phyloP scores from a whole-genome alignment of 208 protist species.

The Acanthamoeba castellanii region DNA sequence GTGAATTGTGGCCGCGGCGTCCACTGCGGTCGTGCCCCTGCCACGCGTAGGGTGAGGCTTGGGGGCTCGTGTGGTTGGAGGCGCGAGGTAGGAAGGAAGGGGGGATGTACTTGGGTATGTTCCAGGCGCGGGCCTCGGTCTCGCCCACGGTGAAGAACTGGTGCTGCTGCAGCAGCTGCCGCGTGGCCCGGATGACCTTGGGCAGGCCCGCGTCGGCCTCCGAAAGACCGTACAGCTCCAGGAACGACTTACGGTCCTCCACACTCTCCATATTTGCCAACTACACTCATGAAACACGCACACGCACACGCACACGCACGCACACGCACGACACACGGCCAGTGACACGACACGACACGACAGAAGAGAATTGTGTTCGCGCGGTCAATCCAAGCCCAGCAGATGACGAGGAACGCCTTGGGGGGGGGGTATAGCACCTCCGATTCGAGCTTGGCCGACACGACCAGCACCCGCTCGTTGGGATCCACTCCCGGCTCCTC shows the following conservation, averaged over 20 bases:
- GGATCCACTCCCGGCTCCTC: neutral
- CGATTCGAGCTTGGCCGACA: constrained; percentile 22
- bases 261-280: constrained; percentile 23
- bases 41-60: no score
- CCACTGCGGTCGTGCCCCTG: constrained; percentile 20
- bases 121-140: constrained; percentile 8
- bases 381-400: no score
- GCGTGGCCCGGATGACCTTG: constrained; percentile 24
- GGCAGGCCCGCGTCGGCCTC: constrained; percentile 27
- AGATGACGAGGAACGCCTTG: neutral
- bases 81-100: no score
- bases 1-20: constrained; percentile 8
- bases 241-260: neutral
- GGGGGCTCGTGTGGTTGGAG: no score
- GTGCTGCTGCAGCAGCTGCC: neutral
- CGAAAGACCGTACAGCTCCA: constrained; percentile 12
- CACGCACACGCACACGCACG: no score
- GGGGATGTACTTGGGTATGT: neutral
- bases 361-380: no score
- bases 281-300: no score
- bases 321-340: no score
- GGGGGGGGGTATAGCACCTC: neutral
- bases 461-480: neutral
- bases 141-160: constrained; percentile 24
- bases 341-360: no score